Conservation (phyloP, 805 yeast genomes). For the Candida saitoana region DNA sequence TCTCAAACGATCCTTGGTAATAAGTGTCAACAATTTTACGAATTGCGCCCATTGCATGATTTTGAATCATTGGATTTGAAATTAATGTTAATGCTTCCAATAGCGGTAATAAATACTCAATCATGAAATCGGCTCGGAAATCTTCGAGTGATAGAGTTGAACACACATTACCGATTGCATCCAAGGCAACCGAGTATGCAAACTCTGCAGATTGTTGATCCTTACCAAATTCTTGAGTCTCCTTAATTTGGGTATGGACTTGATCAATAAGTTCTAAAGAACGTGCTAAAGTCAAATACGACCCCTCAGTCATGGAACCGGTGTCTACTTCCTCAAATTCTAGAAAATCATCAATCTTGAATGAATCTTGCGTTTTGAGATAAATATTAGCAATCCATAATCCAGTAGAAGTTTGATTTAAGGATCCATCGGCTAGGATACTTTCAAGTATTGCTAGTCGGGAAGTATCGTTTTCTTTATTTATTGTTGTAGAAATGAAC, state of each 20-base stretch:
- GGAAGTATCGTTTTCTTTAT: slow-evolving; percentile 7
- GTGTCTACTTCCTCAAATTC: slow-evolving; percentile 9
- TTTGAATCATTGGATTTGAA: slow-evolving; percentile 42
- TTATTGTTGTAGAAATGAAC: slow-evolving; percentile 9
- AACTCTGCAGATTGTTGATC: slow-evolving; percentile 16
- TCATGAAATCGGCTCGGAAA: slow-evolving; percentile 49
- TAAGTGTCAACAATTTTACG: slow-evolving; percentile 46
- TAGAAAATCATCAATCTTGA: slow-evolving; percentile 16
- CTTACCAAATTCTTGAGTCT: slow-evolving; percentile 1
- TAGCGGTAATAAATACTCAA: slow-evolving; percentile 69
- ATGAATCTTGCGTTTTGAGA: slow-evolving; percentile 7
- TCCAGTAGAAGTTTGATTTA: slow-evolving; percentile 14
- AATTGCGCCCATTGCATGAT: slow-evolving; percentile 54
- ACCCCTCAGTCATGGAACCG: slow-evolving; percentile 11
- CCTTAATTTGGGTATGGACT: slow-evolving; percentile 2
- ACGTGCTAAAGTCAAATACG: slow-evolving; percentile 26
- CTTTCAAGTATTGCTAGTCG: background rate
- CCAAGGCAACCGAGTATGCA: slow-evolving; percentile 40
- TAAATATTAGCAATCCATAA: slow-evolving; percentile 32
- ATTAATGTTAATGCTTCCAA: slow-evolving; percentile 64
- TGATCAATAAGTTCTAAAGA: slow-evolving; percentile 41
- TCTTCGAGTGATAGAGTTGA: slow-evolving; percentile 20
- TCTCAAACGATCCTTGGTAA: slow-evolving; percentile 48
- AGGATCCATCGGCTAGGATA: background rate
- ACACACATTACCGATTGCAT: slow-evolving; percentile 37